Percentiles rank a stretch among this genome's conserved stretches.
Evolutionary conservation across 169 alveolate genomes (phyloP).

Genomic region (Theileria orientalis): DNA sequence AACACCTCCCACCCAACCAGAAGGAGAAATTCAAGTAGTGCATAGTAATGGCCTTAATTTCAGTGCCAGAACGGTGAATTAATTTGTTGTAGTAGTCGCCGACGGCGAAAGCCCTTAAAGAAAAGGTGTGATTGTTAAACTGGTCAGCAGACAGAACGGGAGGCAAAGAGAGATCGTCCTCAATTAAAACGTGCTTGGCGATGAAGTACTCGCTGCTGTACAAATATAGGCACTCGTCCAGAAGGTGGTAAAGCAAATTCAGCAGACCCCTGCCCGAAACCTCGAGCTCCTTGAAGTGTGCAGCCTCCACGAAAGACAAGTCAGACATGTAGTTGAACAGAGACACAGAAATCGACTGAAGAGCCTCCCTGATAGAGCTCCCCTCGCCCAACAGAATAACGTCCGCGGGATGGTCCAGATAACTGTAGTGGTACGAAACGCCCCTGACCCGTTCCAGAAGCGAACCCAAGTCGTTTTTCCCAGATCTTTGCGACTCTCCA

Average conservation of each 20-base stretch:
- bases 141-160: background rate
- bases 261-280: conserved; percentile 48
- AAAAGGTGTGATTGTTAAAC: conserved; percentile 16
- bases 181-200: conserved; percentile 44
- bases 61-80: conserved; percentile 69
- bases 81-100: conserved; percentile 60
- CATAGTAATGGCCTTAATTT: conserved; percentile 74
- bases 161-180: background rate
- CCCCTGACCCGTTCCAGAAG: background rate
- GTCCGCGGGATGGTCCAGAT: conserved; percentile 76
- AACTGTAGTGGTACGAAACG: conserved; percentile 49
- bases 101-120: conserved; percentile 38
- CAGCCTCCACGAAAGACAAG: conserved; percentile 41
- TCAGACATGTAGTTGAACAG: conserved; percentile 71
- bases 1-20: background rate
- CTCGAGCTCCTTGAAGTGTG: conserved; percentile 3
- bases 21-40: conserved; percentile 56
- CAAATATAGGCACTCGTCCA: conserved; percentile 67
- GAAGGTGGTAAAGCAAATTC: conserved; percentile 41
- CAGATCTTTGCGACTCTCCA: background rate
- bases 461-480: background rate
- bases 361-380: conserved; percentile 38
- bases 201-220: conserved; percentile 68
- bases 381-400: conserved; percentile 69
- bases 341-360: conserved; percentile 58